Percentiles rank a stretch among this genome's conserved stretches.
These are phyloP conservation scores for Cladosporium velox DNA, from an alignment of 2,329 filamentous ascomycete genomes.

Conservation along the genomic window DNA sequence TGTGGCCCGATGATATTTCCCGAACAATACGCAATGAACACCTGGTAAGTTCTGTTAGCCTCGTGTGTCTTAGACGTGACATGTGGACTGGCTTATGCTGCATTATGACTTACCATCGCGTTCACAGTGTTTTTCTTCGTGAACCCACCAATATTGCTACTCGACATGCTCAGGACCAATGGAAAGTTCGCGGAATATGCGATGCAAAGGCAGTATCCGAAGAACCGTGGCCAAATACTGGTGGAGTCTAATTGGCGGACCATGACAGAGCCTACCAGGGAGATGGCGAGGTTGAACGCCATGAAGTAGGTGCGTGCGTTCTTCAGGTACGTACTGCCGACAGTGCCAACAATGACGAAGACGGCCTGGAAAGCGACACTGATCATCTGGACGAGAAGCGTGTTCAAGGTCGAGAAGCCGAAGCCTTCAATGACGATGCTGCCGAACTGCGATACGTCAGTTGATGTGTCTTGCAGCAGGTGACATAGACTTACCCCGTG, in stretches of 20 bases:
- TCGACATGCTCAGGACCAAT: background rate
- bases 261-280: background rate
- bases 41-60: background rate
- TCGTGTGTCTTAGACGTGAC: background rate
- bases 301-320: slow-evolving; percentile 1
- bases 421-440: slow-evolving; percentile 61
- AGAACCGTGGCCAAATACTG: background rate
- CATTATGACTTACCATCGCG: background rate
- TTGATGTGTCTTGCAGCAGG: background rate
- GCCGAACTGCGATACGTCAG: slow-evolving; percentile 45
- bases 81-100: background rate
- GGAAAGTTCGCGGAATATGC: background rate
- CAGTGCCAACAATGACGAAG: background rate
- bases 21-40: slow-evolving; percentile 25
- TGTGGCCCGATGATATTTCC: slow-evolving; percentile 54
- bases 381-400: slow-evolving; percentile 55
- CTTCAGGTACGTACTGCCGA: background rate
- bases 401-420: slow-evolving; percentile 57
- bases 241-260: background rate
- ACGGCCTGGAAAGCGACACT: background rate
- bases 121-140: slow-evolving; percentile 3
- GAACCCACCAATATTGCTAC: background rate
- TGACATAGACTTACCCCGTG: background rate
- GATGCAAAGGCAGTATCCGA: background rate
- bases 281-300: background rate